Evolutionary conservation across 768 basidiomycete genomes (phyloP), one percentile per base, ranked within the genome.

Genomic region (Rhodotorula sphaerocarpa): DNA sequence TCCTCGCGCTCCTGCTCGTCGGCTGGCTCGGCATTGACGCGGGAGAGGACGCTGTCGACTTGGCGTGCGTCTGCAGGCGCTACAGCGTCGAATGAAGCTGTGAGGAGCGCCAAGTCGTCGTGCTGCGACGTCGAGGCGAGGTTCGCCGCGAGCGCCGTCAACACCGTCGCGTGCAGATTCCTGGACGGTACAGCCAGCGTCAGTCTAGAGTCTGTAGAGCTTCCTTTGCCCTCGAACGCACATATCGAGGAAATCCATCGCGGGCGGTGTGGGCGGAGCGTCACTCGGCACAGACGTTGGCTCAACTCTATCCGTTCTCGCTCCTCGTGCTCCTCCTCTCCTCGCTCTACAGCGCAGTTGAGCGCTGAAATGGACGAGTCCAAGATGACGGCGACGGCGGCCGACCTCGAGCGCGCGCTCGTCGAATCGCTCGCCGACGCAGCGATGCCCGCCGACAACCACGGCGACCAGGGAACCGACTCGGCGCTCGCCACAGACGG

Each of bases 141-240:
- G 50, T 67, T 67, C 41, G 51, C 44, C 25, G 70, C 70, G 43
- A 70, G 67, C 9, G 57, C 41, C 7, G 54, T 43, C 42, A 70
- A 55, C 31, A 68, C 50, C 23, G 48, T 27, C 27, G 31, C 25
- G 48, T 70, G 63, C 14, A 70, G 59, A 45, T 52, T 54, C 9
- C 64, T 60, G 57, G 58, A 31, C 25, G 43, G 16, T 21, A 6
- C 2, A 14, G n/a, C 7, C 5, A 5, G 30, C 2, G 43, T 46
- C 43, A 52, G 58, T 53, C 25, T 5, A 14, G 30, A 21, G 42
- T 25, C 0, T 36, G 11, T 23, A 15, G 7, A 21, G 7, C 14
- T 14, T 23, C 5, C 18, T 20, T 31, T 25, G 15, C 15, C 28
- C 11, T 5, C 7, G 0, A 2, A 15, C 58, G 44, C 25, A 44